Conservation (phyloP, 345 rosid genomes). For the Cochlearia excelsa region DNA sequence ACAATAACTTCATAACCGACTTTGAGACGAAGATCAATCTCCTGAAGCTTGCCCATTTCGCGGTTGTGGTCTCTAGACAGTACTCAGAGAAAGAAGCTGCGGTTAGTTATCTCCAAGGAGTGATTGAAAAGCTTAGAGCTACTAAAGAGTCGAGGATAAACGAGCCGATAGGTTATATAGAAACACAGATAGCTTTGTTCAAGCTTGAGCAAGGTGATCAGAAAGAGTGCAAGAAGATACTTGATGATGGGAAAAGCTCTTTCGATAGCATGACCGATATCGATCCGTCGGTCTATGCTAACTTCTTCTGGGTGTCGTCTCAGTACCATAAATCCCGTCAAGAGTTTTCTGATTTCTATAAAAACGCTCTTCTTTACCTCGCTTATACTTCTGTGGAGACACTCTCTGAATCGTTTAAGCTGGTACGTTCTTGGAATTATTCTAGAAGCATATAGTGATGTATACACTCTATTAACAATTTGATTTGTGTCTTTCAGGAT, state of each 20-base stretch:
- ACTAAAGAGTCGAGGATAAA: constrained; percentile 74
- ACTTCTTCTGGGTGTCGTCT: constrained; percentile 88
- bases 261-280: constrained; percentile 96
- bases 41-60: constrained; percentile 93
- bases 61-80: constrained; percentile 83
- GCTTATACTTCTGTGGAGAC: constrained; percentile 42
- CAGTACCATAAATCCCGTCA: constrained; percentile 48
- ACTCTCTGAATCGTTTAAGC: constrained; percentile 37
- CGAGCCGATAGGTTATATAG: constrained; percentile 82
- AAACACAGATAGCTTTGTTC: constrained; percentile 80
- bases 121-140: constrained; percentile 78
- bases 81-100: constrained; percentile 91
- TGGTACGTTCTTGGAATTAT: constrained; percentile 23
- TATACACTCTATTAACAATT: not conserved
- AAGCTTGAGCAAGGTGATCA: constrained; percentile 84
- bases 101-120: constrained; percentile 67
- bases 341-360: constrained; percentile 40
- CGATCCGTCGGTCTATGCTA: constrained; percentile 94
- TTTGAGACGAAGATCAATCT: constrained; percentile 96
- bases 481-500: constrained; percentile 50
- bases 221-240: constrained; percentile 80
- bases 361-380: constrained; percentile 38
- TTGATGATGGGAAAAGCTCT: constrained; percentile 78
- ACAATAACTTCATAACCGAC: constrained; percentile 85
- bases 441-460: not conserved